Percentiles rank a stretch among this genome's conserved stretches.
Conservation (phyloP, 352 stramenopile genomes). For the Phytopythium montanum region DNA sequence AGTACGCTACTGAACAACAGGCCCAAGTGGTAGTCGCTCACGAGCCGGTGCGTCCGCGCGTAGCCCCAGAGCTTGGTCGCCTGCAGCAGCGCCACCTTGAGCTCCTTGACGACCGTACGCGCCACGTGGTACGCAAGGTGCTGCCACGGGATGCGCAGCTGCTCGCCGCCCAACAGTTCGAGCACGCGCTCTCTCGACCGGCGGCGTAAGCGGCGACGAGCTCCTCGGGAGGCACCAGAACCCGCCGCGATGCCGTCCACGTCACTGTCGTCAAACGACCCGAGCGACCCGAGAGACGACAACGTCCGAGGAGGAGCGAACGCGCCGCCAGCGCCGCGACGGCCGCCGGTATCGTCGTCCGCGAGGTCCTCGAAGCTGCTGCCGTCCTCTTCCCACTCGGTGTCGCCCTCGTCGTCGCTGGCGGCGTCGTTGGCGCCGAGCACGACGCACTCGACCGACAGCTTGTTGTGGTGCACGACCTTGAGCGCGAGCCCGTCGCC, state of each 20-base stretch:
- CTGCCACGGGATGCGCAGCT: slow-evolving; percentile 72
- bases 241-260: slow-evolving; percentile 11
- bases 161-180: slow-evolving; percentile 81
- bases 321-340: background rate
- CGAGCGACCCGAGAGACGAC: slow-evolving; percentile 30
- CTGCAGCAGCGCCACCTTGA: slow-evolving; percentile 64
- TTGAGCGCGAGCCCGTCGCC: slow-evolving; percentile 72
- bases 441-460: slow-evolving; percentile 84
- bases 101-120: slow-evolving; percentile 64
- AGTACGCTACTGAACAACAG: slow-evolving; percentile 77
- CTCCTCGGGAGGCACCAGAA: slow-evolving; percentile 1
- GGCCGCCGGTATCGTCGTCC: background rate
- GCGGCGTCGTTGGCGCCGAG: slow-evolving; percentile 44
- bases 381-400: slow-evolving; percentile 9
- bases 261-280: slow-evolving; percentile 37
- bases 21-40: slow-evolving; percentile 81
- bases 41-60: slow-evolving; percentile 58
- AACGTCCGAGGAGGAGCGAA: slow-evolving; percentile 31
- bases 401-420: slow-evolving; percentile 3
- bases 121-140: slow-evolving; percentile 72
- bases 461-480: slow-evolving; percentile 78
- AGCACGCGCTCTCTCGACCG: slow-evolving; percentile 50
- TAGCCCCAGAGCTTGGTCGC: slow-evolving; percentile 85
- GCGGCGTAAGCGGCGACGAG: slow-evolving; percentile 20
- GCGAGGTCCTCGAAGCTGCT: background rate